phyloP scores from a whole-genome alignment of 441 rosid species.

The Bruguiera hainesii region DNA sequence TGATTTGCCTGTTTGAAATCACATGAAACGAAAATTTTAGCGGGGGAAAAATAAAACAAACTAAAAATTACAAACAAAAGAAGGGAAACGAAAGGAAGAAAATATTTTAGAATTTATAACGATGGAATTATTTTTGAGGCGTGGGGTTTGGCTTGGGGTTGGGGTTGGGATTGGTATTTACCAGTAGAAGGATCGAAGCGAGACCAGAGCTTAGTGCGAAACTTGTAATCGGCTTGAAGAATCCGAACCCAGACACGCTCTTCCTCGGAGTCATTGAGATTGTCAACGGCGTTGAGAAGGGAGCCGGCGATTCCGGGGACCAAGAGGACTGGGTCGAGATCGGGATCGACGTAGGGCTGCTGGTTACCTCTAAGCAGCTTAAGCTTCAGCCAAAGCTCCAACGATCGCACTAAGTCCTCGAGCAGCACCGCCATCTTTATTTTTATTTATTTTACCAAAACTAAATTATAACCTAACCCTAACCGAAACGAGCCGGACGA shows the following conservation, averaged over 20 bases:
- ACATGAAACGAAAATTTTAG: neutral
- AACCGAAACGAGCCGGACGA: neutral
- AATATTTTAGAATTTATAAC: too few species aligned
- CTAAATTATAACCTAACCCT: neutral
- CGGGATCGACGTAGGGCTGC: slow-evolving; percentile 67
- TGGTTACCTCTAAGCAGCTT: slow-evolving; percentile 44
- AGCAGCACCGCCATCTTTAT: slow-evolving; percentile 54
- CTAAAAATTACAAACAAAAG: neutral
- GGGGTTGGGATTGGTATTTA: slow-evolving; percentile 7
- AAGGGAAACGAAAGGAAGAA: neutral
- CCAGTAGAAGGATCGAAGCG: slow-evolving; percentile 79
- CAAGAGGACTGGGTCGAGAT: slow-evolving; percentile 82
- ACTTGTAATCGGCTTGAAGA: slow-evolving; percentile 69
- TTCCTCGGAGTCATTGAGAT: slow-evolving; percentile 37
- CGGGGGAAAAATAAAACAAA: neutral
- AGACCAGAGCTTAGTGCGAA: slow-evolving; percentile 88
- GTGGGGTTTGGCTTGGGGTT: neutral
- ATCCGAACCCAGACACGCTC: slow-evolving; percentile 96
- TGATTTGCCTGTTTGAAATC: slow-evolving; percentile 57
- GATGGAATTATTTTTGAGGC: neutral
- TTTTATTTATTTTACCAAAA: neutral
- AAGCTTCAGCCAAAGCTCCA: slow-evolving; percentile 69
- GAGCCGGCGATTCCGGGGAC: slow-evolving; percentile 98
- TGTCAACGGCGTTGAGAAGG: slow-evolving; percentile 68
- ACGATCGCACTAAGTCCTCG: slow-evolving; percentile 66